Evolutionary conservation across 371 early-diverging fungal genomes (phyloP).

Genomic region (Ordospora colligata): DNA sequence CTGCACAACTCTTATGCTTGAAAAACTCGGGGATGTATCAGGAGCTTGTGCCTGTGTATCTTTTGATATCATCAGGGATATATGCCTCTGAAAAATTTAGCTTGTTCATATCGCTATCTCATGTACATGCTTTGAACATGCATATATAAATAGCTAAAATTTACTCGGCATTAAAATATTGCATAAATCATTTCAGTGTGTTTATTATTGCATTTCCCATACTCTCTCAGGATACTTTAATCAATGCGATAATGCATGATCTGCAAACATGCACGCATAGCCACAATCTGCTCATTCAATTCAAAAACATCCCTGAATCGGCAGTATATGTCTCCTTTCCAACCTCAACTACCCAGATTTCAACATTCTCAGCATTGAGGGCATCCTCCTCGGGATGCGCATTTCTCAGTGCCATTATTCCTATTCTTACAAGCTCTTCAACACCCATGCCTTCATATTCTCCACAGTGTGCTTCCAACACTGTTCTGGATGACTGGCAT

Average conservation of each 20-base stretch:
- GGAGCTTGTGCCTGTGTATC: too few relatives aligned
- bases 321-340: not conserved
- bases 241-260: not conserved
- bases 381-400: slow-evolving; percentile 45
- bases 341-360: slow-evolving; percentile 39
- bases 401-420: slow-evolving; percentile 57
- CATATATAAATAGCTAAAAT: too few relatives aligned
- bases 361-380: slow-evolving; percentile 31
- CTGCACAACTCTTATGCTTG: slow-evolving; percentile 60
- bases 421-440: slow-evolving; percentile 49
- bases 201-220: not conserved
- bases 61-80: too few relatives aligned
- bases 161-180: too few relatives aligned
- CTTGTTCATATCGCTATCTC: too few relatives aligned
- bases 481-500: slow-evolving; percentile 60
- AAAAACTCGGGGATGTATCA: not conserved
- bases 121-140: too few relatives aligned
- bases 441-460: slow-evolving; percentile 26
- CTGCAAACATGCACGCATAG: not conserved
- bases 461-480: slow-evolving; percentile 49
- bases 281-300: slow-evolving; percentile 1
- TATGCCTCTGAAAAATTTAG: too few relatives aligned
- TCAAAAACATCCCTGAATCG: slow-evolving; percentile 18
- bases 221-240: not conserved
- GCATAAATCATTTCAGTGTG: not conserved